These are phyloP conservation scores for Tilletia indica DNA, from an alignment of 1,284 basidiomycete genomes.

Conservation along the genomic window DNA sequence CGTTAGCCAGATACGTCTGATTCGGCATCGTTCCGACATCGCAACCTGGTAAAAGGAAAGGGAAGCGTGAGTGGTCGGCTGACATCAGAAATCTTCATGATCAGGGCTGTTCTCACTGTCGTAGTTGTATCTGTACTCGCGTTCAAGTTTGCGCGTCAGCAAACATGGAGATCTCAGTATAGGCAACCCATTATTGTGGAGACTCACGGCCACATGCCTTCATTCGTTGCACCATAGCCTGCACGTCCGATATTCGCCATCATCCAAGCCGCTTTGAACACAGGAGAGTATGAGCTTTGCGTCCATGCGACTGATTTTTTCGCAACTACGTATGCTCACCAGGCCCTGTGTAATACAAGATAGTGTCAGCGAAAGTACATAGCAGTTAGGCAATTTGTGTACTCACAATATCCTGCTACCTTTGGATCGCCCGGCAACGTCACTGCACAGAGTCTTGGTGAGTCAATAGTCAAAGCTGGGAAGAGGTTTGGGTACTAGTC, in stretches of 20 bases:
- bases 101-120: slow-evolving; percentile 30
- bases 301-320: neutral
- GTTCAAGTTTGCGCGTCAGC: neutral
- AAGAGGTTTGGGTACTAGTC: slow-evolving; percentile 55
- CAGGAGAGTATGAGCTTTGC: neutral
- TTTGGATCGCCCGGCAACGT: slow-evolving; percentile 44
- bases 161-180: neutral
- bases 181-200: slow-evolving; percentile 70
- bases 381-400: neutral
- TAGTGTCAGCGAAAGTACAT: slow-evolving; percentile 64
- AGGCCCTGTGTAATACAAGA: neutral
- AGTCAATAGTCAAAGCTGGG: neutral
- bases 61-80: neutral
- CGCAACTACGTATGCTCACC: neutral
- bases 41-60: slow-evolving; percentile 25
- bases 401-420: slow-evolving; percentile 33
- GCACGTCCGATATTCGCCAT: slow-evolving; percentile 61
- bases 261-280: slow-evolving; percentile 63
- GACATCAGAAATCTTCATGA: too few relatives aligned
- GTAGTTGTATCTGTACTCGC: slow-evolving; percentile 18
- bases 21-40: slow-evolving; percentile 51
- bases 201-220: slow-evolving; percentile 72
- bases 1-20: slow-evolving; percentile 21
- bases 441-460: slow-evolving; percentile 26
- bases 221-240: slow-evolving; percentile 57